Base-by-base conservation (phyloP, 1,284 basidiomycete genomes). In the Papiliotrema terrestris region DNA sequence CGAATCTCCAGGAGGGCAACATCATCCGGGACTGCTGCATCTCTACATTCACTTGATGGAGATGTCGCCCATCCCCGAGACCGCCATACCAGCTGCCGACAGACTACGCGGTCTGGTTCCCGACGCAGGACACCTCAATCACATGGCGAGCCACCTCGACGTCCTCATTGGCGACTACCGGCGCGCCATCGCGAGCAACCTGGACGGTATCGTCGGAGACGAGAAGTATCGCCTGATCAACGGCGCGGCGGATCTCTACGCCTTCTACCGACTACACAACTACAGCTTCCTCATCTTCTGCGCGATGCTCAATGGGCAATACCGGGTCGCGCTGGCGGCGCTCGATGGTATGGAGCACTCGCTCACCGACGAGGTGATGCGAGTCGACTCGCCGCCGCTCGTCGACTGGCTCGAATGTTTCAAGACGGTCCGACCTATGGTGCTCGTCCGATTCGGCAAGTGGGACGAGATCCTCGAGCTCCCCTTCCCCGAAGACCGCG, bases 141-240 rank as follows among this genome's bases (percentile, higher is more conserved):
- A 75, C 51, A 75, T 75, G 73, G 67, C 72, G 1, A 62, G 62
- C 3, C 73, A 75, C 57, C 63, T 75, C 56, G 68, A 75, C 52
- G 39, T 73, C 9, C 62, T 73, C 15, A 61, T 70, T 14, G 73
- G 73, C 22, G 72, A 75, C 54, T 75, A 72, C 57, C 67, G 67
- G 3, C 59, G 71, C 0, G 63, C 64, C 14, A 71, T 72, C 36
- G 45, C 55, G 8, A 52, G 59, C 35, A 72, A 73, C 57, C 39
- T 57, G 11, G 52, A 59, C 2, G 72, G 65, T 0, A 63, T 73
- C 20, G 45, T 51, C 25, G 66, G 62, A 1, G 73, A 73, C 56
- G 63, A 68, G 19, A 68, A 66, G 50, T 73, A 73, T 56, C 37
- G 63, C 15, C 46, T 20, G 22, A 15, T 51, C 8, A 45, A 53